Evolutionary conservation across 495 filamentous ascomycete genomes (phyloP).

Genomic region (Talaromyces stipitatus): DNA sequence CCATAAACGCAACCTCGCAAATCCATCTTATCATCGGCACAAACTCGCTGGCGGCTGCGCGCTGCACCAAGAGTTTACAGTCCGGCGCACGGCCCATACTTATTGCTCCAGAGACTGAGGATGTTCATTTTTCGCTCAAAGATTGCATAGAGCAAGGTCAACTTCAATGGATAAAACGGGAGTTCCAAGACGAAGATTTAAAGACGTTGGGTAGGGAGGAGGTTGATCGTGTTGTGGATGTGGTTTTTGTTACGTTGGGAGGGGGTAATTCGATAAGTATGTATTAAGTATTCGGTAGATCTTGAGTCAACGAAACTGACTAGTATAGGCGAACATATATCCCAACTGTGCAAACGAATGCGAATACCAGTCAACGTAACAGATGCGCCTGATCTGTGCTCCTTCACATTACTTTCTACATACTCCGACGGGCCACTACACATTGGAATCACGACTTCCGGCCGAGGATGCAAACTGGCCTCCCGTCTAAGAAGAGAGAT

Average conservation of each 20-base stretch:
- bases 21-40: conserved; percentile 82
- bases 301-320: conserved; percentile 2
- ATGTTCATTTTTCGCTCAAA: conserved; percentile 63
- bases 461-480: conserved; percentile 89
- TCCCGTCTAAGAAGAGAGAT: conserved; percentile 87
- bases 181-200: conserved; percentile 68
- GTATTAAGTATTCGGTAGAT: conserved; percentile 8
- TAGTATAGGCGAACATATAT: conserved; percentile 57
- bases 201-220: conserved; percentile 71
- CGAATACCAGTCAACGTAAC: conserved; percentile 90
- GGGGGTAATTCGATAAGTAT: conserved; percentile 45
- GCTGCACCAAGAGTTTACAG: conserved; percentile 71
- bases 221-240: conserved; percentile 73
- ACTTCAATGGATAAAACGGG: conserved; percentile 62
- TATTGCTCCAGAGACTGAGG: conserved; percentile 59
- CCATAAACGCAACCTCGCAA: conserved; percentile 66
- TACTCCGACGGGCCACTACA: conserved; percentile 88
- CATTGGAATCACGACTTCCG: conserved; percentile 92
- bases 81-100: conserved; percentile 82
- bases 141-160: conserved; percentile 65
- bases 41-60: conserved; percentile 76
- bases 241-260: conserved; percentile 84
- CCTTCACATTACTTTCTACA: conserved; percentile 82
- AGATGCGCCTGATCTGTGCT: conserved; percentile 81
- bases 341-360: conserved; percentile 63